Base-by-base conservation (phyloP, 2,329 filamentous ascomycete species). In the Alternaria sp. region DNA sequence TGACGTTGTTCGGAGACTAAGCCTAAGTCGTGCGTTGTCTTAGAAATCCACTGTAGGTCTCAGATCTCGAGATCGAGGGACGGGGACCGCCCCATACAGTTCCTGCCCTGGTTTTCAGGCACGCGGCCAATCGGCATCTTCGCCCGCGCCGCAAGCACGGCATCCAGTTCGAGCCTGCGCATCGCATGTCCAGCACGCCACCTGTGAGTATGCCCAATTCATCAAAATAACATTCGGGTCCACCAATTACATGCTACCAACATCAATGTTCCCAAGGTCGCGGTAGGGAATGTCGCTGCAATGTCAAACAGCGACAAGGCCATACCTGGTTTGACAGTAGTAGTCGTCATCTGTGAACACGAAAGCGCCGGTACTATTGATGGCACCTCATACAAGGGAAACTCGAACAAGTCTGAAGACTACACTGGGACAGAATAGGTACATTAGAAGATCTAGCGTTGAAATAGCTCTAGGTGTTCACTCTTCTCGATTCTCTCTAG, bases 101-200 rank as follows among this genome's bases (percentile, higher is more conserved):
- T 21, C 30, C 19, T 50, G 17, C 44, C 43, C 13, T 51, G 25
- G 30, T 43, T 30, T 44, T 54, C 65, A 66, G 63, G 65, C 47
- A 66, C 65, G 36, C 65, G 45, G 32, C 65, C 65, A 67, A 67
- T 67, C 60, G 57, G 62, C 55, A 28, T 28, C 5, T n/a, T 45
- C 43, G n/a, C 30, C 61, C 30, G 45, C 26, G 51, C 47, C 49
- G 40, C 28, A n/a, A 52, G 44, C 36, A 51, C 43, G 32, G 58
- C 17, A 17, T 25, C 17, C n/a, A 19, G 11, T 45, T 19, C 44
- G 6, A 46, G 49, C 53, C 30, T 26, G 53, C 36, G 40, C 26
- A 51, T 63, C 53, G 57, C 63, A 55, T 59, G 61, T 61, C 45
- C 12, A 47, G 21, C 47, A 59, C 32, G 52, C 59, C 55, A 56